Conservation (phyloP, 2,329 filamentous ascomycete species). For the Exserohilum rostratum region DNA sequence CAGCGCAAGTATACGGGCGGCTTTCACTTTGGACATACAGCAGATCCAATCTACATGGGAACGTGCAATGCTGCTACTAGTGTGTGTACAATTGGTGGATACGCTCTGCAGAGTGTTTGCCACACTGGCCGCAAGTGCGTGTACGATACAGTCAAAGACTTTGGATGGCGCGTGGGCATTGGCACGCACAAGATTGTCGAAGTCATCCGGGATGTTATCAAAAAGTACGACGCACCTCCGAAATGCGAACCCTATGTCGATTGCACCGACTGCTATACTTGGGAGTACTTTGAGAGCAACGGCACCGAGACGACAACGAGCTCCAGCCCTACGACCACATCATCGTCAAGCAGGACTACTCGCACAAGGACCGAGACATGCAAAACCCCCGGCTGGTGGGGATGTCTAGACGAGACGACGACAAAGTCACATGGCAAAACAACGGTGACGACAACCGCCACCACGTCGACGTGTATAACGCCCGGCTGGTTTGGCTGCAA, state of each 20-base stretch:
- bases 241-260: slow-evolving; percentile 74
- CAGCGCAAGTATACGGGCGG: slow-evolving; percentile 68
- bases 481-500: slow-evolving; percentile 72
- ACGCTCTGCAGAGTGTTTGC: slow-evolving; percentile 91
- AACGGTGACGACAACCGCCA: slow-evolving; percentile 48
- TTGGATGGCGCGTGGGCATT: slow-evolving; percentile 89
- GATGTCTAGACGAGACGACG: slow-evolving; percentile 72
- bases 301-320: slow-evolving; percentile 72
- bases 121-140: slow-evolving; percentile 87
- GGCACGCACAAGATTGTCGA: slow-evolving; percentile 88
- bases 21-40: slow-evolving; percentile 93
- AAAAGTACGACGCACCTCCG: slow-evolving; percentile 81
- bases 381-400: slow-evolving; percentile 92
- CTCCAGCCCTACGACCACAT: slow-evolving; percentile 57
- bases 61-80: slow-evolving; percentile 90
- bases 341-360: slow-evolving; percentile 57
- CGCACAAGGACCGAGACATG: slow-evolving; percentile 81
- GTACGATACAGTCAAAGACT: slow-evolving; percentile 90
- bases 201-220: slow-evolving; percentile 86
- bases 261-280: slow-evolving; percentile 87
- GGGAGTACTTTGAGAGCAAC: slow-evolving; percentile 96
- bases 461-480: slow-evolving; percentile 52
- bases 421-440: slow-evolving; percentile 56
- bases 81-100: slow-evolving; percentile 87
- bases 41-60: slow-evolving; percentile 93